These are phyloP conservation scores for Sporisorium iseilematis-ciliati DNA, from an alignment of 1,284 basidiomycete species.

Conservation along the genomic window DNA sequence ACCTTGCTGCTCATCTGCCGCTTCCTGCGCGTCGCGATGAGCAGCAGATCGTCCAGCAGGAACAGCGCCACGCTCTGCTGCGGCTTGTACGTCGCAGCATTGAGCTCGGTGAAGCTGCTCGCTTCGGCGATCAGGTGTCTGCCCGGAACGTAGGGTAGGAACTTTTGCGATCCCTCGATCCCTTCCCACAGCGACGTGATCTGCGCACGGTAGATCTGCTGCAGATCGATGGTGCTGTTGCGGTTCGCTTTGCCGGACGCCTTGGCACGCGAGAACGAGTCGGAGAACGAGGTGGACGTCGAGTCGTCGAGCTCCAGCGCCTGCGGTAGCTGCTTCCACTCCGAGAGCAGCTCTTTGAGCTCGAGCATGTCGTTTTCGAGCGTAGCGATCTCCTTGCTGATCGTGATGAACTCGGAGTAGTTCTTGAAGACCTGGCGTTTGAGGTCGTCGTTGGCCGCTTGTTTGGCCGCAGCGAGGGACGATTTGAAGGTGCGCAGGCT, in stretches of 20 bases:
- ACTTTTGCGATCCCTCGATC: conserved; percentile 96
- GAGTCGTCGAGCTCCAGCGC: conserved; percentile 62
- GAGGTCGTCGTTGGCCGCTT: conserved; percentile 60
- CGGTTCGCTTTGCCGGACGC: conserved; percentile 27
- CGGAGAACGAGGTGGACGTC: conserved; percentile 19
- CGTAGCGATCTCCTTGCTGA: conserved; percentile 95
- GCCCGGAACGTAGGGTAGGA: conserved; percentile 88
- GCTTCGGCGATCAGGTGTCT: conserved; percentile 90
- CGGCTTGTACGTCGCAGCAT: conserved; percentile 94
- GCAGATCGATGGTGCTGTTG: conserved; percentile 76
- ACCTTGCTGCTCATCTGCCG: conserved; percentile 72
- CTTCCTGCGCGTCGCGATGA: conserved; percentile 79
- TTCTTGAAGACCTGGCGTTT: conserved; percentile 68
- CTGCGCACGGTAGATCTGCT: conserved; percentile 92
- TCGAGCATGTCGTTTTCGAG: conserved; percentile 98
- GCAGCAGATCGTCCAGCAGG: conserved; percentile 87
- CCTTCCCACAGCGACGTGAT: conserved; percentile 89
- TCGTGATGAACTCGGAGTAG: conserved; percentile 94
- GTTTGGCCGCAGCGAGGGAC: conserved; percentile 45
- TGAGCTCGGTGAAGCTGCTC: conserved; percentile 84
- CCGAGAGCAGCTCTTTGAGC: conserved; percentile 90
- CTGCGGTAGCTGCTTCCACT: conserved; percentile 77
- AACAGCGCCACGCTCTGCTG: conserved; percentile 89
- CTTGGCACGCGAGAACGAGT: conserved; percentile 19
- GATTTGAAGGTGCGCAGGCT: conserved; percentile 52